Evolutionary conservation across 768 basidiomycete species (phyloP).

Genomic region (Mycena maculata): DNA sequence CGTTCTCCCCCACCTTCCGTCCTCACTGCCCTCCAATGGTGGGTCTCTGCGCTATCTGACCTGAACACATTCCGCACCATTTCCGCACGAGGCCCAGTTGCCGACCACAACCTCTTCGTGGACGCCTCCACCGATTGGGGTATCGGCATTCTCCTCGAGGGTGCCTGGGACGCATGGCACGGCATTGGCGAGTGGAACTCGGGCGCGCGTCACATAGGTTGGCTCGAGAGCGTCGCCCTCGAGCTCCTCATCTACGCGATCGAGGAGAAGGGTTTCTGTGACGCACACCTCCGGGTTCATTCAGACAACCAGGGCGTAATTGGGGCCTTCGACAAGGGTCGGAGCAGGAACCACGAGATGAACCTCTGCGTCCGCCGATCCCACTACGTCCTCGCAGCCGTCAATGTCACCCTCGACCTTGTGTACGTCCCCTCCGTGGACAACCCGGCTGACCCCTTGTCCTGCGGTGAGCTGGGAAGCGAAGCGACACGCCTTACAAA

Average conservation of each 20-base stretch:
- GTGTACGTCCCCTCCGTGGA: conserved; percentile 26
- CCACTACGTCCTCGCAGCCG: background rate
- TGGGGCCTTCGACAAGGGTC: conserved; percentile 18
- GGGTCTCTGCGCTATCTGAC: background rate
- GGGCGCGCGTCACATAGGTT: conserved; percentile 37
- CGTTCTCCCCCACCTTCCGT: background rate
- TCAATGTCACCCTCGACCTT: conserved; percentile 16
- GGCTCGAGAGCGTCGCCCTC: conserved; percentile 39
- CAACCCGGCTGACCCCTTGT: conserved; percentile 9
- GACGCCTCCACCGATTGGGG: conserved; percentile 44
- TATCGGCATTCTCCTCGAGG: conserved; percentile 37
- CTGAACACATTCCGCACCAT: background rate
- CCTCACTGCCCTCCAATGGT: background rate
- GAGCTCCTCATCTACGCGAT: conserved; percentile 21
- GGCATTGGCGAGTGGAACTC: conserved; percentile 29
- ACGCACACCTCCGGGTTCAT: conserved; percentile 20
- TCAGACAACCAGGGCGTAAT: conserved; percentile 30
- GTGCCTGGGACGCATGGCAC: conserved; percentile 36
- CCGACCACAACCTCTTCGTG: background rate
- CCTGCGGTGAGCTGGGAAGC: background rate
- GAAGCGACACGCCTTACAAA: background rate
- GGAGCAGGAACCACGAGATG: conserved; percentile 4
- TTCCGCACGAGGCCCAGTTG: background rate
- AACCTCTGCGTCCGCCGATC: conserved; percentile 29
- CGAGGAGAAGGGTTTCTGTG: conserved; percentile 22